A percentile compares a stretch with the other conserved stretches of the same genome.
Evolutionary conservation across 1,284 basidiomycete genomes (phyloP).

Genomic region (Leccinum subrobustum): DNA sequence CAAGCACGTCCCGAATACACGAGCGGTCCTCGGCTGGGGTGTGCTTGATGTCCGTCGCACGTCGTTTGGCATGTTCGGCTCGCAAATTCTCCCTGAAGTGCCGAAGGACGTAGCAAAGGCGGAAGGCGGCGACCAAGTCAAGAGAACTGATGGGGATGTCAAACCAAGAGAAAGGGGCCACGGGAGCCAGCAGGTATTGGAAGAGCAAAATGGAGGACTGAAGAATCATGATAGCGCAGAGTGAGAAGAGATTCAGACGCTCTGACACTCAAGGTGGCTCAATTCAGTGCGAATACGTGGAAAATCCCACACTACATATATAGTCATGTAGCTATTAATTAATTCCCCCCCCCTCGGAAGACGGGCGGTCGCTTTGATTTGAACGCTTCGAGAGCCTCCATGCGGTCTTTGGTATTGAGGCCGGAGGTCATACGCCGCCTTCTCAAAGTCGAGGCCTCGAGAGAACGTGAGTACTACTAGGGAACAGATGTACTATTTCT

Average conservation of each 20-base stretch:
- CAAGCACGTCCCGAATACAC: slow-evolving; percentile 53
- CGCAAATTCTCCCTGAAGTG: slow-evolving; percentile 58
- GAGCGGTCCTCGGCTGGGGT: slow-evolving; percentile 47
- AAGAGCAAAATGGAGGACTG: slow-evolving; percentile 54
- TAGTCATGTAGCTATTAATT: too few relatives aligned
- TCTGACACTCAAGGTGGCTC: too few relatives aligned
- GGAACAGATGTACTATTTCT: slow-evolving; percentile 9
- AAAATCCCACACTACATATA: too few relatives aligned
- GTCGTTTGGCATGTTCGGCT: slow-evolving; percentile 39
- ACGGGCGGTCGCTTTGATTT: slow-evolving; percentile 68
- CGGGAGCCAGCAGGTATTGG: slow-evolving; percentile 53
- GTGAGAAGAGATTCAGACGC: too few relatives aligned
- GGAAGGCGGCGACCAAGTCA: slow-evolving; percentile 62
- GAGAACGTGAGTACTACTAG: slow-evolving; percentile 1
- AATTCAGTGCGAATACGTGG: too few relatives aligned
- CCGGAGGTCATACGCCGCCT: slow-evolving; percentile 76
- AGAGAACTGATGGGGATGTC: slow-evolving; percentile 57
- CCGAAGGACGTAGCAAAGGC: slow-evolving; percentile 65
- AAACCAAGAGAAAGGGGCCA: slow-evolving; percentile 68
- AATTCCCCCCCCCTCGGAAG: slow-evolving; percentile 72
- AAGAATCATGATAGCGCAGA: slow-evolving; percentile 25
- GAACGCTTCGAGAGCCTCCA: slow-evolving; percentile 76
- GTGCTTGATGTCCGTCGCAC: slow-evolving; percentile 17
- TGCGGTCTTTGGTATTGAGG: slow-evolving; percentile 72
- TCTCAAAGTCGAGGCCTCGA: slow-evolving; percentile 83